phyloP scores from a whole-genome alignment of 768 basidiomycete genomes.

The Tephrocybe sp. region DNA sequence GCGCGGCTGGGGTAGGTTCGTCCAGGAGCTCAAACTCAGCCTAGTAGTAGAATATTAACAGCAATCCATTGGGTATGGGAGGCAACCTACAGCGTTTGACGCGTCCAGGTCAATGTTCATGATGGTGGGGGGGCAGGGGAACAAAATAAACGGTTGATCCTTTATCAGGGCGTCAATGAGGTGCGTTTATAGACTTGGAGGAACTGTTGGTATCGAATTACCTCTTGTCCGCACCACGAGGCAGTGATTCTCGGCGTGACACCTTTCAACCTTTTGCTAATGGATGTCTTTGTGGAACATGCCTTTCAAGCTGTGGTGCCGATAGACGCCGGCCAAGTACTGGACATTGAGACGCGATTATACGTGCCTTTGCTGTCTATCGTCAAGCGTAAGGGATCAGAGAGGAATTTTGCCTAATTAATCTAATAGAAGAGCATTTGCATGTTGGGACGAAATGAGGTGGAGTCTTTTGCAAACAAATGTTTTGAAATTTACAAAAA shows the following conservation, averaged over 20 bases:
- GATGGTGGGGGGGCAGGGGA: neutral
- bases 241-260: constrained; percentile 3
- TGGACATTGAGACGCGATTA: too few species aligned
- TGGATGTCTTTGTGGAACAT: too few species aligned
- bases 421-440: too few species aligned
- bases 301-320: too few species aligned
- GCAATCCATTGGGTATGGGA: neutral
- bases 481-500: neutral
- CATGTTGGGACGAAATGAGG: too few species aligned
- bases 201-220: neutral
- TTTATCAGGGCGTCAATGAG: neutral
- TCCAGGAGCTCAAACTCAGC: constrained; percentile 17
- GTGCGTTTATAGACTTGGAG: neutral
- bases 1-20: neutral
- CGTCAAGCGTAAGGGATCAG: too few species aligned
- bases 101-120: neutral
- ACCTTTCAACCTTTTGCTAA: neutral
- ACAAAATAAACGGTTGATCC: neutral
- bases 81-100: neutral
- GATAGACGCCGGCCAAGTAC: too few species aligned
- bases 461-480: neutral
- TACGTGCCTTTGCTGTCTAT: too few species aligned
- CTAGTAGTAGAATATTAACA: neutral
- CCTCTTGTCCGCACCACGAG: neutral
- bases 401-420: too few species aligned